A percentile compares a stretch with the other conserved stretches of the same genome.
Evolutionary conservation across 192 early-diverging fungal genomes (phyloP).

Genomic region (Coemansia asiatica): DNA sequence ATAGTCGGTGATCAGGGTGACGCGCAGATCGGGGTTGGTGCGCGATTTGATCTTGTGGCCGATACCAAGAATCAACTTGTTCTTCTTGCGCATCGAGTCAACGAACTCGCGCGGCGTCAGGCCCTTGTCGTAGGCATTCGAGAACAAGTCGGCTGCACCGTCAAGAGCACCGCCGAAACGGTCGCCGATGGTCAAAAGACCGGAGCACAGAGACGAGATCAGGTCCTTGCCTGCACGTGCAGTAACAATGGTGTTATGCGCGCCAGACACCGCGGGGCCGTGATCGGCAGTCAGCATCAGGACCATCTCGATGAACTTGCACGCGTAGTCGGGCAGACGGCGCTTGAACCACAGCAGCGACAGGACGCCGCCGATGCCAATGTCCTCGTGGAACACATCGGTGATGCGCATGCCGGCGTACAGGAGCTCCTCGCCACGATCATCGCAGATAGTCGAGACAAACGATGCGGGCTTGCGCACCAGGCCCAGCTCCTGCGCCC

Average conservation of each 20-base stretch:
- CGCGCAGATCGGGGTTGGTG: constrained; percentile 97
- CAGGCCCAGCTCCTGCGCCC: constrained; percentile 97
- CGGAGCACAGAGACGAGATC: constrained; percentile 90
- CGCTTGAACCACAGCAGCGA: constrained; percentile 99
- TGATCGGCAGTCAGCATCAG: constrained; percentile 99
- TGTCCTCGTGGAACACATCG: constrained; percentile 97
- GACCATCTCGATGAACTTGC: constrained; percentile 99
- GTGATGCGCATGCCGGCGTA: constrained; percentile 99
- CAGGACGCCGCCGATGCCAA: constrained; percentile 97
- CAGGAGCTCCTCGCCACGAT: constrained; percentile 97
- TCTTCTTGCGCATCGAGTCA: constrained; percentile 87
- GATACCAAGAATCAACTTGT: constrained; percentile 98
- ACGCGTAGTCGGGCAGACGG: constrained; percentile 89
- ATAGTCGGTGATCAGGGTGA: constrained; percentile 92
- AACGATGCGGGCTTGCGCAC: constrained; percentile 98
- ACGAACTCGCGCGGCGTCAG: constrained; percentile 94
- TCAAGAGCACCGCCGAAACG: constrained; percentile 97
- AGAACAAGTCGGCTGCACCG: constrained; percentile 92
- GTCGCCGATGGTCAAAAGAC: constrained; percentile 96
- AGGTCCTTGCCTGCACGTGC: constrained; percentile 98
- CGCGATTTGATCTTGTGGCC: constrained; percentile 99
- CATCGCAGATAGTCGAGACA: constrained; percentile 98
- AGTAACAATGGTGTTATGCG: constrained; percentile 86
- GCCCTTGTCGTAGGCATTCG: constrained; percentile 88
- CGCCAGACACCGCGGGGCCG: constrained; percentile 96